phyloP scores from a whole-genome alignment of 164 flowering plant species.

The Santalum album region DNA sequence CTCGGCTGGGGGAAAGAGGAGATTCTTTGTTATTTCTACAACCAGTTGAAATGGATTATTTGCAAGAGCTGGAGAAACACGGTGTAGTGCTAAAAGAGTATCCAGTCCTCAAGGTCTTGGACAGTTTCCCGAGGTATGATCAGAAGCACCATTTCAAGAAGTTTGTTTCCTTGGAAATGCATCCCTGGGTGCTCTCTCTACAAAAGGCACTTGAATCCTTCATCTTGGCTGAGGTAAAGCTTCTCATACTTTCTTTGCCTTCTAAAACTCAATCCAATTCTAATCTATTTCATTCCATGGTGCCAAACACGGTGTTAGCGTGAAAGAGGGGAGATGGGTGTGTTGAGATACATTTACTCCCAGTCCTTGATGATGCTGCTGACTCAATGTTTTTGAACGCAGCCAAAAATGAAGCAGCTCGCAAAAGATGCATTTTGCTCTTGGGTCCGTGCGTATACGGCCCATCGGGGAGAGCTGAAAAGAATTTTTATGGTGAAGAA shows the following conservation, averaged over 20 bases:
- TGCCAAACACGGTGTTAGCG: too few species aligned
- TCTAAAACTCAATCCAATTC: too few species aligned
- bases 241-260: not conserved
- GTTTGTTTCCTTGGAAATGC: constrained; percentile 50
- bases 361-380: too few species aligned
- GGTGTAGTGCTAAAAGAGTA: constrained; percentile 66
- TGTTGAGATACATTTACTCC: too few species aligned
- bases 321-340: too few species aligned
- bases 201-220: constrained; percentile 74
- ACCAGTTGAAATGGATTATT: constrained; percentile 74
- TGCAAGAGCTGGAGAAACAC: constrained; percentile 68
- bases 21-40: constrained; percentile 80
- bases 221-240: constrained; percentile 42
- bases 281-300: too few species aligned
- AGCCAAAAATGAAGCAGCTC: constrained; percentile 50
- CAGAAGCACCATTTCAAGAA: constrained; percentile 35
- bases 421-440: constrained; percentile 84
- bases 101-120: constrained; percentile 61
- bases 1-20: constrained; percentile 88
- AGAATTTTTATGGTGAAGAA: constrained; percentile 78
- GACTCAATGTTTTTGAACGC: constrained; percentile 4
- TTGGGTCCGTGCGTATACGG: constrained; percentile 91
- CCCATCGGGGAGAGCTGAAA: constrained; percentile 90
- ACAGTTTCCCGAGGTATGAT: constrained; percentile 42
- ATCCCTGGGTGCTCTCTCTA: constrained; percentile 67